These are phyloP conservation scores for Salix dunnii DNA, from an alignment of 345 rosid species.

Conservation along the genomic window DNA sequence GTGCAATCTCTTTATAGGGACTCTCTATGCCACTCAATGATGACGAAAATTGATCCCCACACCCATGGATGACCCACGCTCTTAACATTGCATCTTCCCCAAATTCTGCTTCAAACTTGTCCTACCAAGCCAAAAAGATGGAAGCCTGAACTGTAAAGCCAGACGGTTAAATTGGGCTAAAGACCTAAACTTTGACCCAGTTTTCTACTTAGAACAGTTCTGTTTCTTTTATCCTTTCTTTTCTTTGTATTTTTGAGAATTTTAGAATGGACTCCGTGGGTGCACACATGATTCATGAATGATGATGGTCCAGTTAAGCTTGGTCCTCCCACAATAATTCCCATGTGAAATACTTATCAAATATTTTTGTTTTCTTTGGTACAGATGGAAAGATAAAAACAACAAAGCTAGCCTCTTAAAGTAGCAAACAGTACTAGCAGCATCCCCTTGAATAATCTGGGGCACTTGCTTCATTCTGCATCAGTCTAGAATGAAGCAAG, in stretches of 20 bases:
- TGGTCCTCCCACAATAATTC: not conserved
- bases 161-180: not conserved
- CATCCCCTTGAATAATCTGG: too few species aligned
- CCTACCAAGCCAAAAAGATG: not conserved
- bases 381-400: too few species aligned
- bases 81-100: not conserved
- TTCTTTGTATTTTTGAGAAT: too few species aligned
- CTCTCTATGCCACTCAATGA: not conserved
- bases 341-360: not conserved
- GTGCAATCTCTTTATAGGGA: not conserved
- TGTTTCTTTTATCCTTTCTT: too few species aligned
- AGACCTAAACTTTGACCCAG: not conserved
- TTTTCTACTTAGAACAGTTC: not conserved
- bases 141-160: not conserved
- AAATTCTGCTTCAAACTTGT: not conserved
- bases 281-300: conserved; percentile 10
- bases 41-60: not conserved
- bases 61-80: not conserved
- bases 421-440: too few species aligned
- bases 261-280: not conserved
- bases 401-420: too few species aligned
- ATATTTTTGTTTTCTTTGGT: not conserved
- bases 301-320: not conserved
- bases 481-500: too few species aligned
- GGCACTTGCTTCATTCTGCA: too few species aligned